Evolutionary conservation across 2,329 filamentous ascomycete genomes (phyloP).

Genomic region (Chaetoscypha palmicola): DNA sequence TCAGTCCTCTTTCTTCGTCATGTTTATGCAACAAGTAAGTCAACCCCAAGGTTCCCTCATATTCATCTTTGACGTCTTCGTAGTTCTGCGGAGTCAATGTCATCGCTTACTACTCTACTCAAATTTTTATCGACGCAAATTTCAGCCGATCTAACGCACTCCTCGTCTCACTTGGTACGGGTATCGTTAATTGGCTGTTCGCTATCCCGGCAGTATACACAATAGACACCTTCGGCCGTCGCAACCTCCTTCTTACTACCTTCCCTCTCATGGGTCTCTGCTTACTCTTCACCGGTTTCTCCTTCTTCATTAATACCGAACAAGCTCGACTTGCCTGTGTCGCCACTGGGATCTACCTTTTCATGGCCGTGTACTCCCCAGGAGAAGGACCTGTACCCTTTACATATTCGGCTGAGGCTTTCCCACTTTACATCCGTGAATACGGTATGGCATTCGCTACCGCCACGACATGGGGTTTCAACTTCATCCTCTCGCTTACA

Average conservation of each 20-base stretch:
- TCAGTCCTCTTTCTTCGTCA: slow-evolving; percentile 67
- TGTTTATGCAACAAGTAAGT: slow-evolving; percentile 55
- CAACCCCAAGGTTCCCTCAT: neutral
- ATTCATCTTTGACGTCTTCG: no score
- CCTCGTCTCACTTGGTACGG: slow-evolving; percentile 54
- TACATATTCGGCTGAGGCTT: slow-evolving; percentile 61
- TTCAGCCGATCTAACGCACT: slow-evolving; percentile 46
- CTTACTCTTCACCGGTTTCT: slow-evolving; percentile 36
- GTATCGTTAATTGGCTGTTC: slow-evolving; percentile 58
- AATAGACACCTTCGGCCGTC: slow-evolving; percentile 60
- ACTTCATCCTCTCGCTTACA: slow-evolving; percentile 30
- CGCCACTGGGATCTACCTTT: slow-evolving; percentile 22
- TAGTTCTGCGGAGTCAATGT: slow-evolving; percentile 44
- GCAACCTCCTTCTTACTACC: slow-evolving; percentile 55
- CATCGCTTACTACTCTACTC: slow-evolving; percentile 52
- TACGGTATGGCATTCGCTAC: slow-evolving; percentile 55
- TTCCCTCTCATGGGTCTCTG: slow-evolving; percentile 51
- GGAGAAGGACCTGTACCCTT: slow-evolving; percentile 56
- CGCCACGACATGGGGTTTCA: slow-evolving; percentile 45
- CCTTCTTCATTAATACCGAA: slow-evolving; percentile 43
- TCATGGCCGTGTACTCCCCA: slow-evolving; percentile 44
- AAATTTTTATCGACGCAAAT: slow-evolving; percentile 51
- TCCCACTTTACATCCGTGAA: slow-evolving; percentile 47
- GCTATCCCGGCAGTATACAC: slow-evolving; percentile 56
- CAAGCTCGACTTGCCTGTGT: slow-evolving; percentile 30